Base-by-base conservation (phyloP, 768 basidiomycete species). In the Polyporus arcularius region DNA sequence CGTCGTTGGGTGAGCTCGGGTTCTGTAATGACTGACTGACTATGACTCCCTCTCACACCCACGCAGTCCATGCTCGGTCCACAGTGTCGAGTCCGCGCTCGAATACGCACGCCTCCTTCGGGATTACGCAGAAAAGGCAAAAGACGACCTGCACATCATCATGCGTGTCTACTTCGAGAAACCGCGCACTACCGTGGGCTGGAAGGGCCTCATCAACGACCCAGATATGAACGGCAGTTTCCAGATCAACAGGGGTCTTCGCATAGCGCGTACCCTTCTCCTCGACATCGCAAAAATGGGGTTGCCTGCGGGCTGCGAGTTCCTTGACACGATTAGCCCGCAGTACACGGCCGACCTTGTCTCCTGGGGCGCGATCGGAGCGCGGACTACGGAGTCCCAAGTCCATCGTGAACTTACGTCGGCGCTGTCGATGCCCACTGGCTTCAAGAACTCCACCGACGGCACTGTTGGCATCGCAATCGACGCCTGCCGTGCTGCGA, bases 141-240 rank as follows among this genome's bases (percentile, higher is more conserved):
- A 85, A 69, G 88, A 92, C 11, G 97, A 98, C 67, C 82, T 99
- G 35, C 83, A 90, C 74, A 97, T 99, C 69, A 81, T 98, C 66
- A 98, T 98, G 96, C 89, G 95, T 30, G 94, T 98, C 67, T 98
- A 99, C 80, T 99, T 98, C 71, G 96, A 98, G 69, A 98, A 98
- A 69, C 89, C 89, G 1, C 83, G 96, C 32, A 98, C 96, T 7
- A 98, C 96, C 0, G 90, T 98, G 50, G 97, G 97, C 30, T 99
- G 96, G 96, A 99, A 99, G 74, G 96, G 96, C 40, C 85, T 98
- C 63, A 98, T 98, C 76, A 98, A 98, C 71, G 95, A 98, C 70
- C 96, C 96, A 6, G 92, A 94, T 55, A 87, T 98, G 79, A 95
- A 98, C 75, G 84, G 88, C 55, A 87, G 80, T 70, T 98, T 92